Percentiles rank a stretch among this genome's conserved stretches.
phyloP scores from a whole-genome alignment of 2,329 filamentous ascomycete genomes.

The Sarocladium brachiariae region DNA sequence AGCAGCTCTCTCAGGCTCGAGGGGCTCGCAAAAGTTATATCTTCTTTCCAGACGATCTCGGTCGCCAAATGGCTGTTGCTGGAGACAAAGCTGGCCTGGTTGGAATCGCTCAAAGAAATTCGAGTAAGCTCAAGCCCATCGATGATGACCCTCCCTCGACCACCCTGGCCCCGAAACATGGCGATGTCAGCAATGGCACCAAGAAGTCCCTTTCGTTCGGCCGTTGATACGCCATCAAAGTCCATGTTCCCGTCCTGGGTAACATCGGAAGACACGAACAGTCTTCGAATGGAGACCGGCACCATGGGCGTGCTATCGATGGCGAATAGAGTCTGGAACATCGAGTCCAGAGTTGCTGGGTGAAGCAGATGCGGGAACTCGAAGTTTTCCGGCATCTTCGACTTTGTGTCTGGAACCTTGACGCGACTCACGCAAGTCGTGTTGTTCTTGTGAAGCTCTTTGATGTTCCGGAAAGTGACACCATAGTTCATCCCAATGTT shows the following conservation, averaged over 20 bases:
- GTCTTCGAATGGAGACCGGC: conserved; percentile 4
- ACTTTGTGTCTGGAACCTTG: conserved; percentile 2
- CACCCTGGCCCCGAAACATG: neutral
- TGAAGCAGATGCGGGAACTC: conserved; percentile 12
- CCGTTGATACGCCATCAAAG: conserved; percentile 9
- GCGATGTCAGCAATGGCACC: conserved; percentile 1
- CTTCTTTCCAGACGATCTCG: conserved; percentile 40
- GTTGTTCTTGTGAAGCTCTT: conserved; percentile 2
- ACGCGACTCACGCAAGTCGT: neutral
- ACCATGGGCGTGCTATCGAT: conserved; percentile 9
- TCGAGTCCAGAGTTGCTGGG: conserved; percentile 11
- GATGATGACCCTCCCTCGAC: conserved; percentile 31
- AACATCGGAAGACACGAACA: conserved; percentile 11
- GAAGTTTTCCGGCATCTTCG: conserved; percentile 12
- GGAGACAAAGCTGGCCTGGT: conserved; percentile 33
- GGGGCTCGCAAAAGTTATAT: conserved; percentile 22
- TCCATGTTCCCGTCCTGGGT: conserved; percentile 4
- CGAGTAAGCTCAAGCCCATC: conserved; percentile 37
- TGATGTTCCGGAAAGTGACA: conserved; percentile 10
- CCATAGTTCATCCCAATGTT: conserved; percentile 13
- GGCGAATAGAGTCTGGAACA: conserved; percentile 3
- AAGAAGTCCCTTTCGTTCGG: neutral
- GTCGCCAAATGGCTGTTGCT: conserved; percentile 43
- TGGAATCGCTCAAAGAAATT: conserved; percentile 22
- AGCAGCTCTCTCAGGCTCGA: conserved; percentile 21